Evolutionary conservation across 805 yeast species (phyloP), one percentile per base, ranked within the genome.

Genomic region (Brettanomyces bruxellensis): DNA sequence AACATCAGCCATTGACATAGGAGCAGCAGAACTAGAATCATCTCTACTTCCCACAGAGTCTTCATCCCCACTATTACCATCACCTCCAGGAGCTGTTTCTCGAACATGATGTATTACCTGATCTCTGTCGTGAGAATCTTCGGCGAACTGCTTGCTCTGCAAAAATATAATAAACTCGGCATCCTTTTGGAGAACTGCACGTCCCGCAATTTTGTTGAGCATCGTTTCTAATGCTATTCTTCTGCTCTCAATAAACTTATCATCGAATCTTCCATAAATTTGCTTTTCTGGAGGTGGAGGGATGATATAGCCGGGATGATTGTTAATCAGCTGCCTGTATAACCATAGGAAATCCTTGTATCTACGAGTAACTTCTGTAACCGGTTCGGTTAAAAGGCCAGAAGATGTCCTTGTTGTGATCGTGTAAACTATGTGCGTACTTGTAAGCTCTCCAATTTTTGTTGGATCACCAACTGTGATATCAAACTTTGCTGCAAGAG

Each of bases 261-360:
- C 87, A 55, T 88, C 88, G 65, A 93, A 89, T 51, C 96, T 75
- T 4, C 98, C 97, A 46, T 90, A 83, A 6, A 85, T 84, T 51
- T 95, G 96, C 62, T 93, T 95, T 49, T 86, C 95, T 0, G 97
- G 90, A 4, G 98, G 97, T 1, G 98, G 96, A 1, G 99, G 98
- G 24, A 93, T 81, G 35, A 93, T 81, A 48, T 75, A 72, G 1
- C 99, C 99, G 34, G 96, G 95, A 59, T 93, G 89, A 55, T 83
- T 86, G 56, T 78, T 76, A 57, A 85, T 86, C 25, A 93, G 69
- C 55, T 90, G 96, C 53, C 86, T 87, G 62, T 89, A 91, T 11
- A 93, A 71, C 98, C 98, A 91, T 50, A 96, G 70, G 65, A 93
- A 91, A 63, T 93, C 99, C 45, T 82, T 78, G 64, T 91, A 93